Conservation (phyloP, 2,329 filamentous ascomycete genomes). For the Penicillium glabrum region DNA sequence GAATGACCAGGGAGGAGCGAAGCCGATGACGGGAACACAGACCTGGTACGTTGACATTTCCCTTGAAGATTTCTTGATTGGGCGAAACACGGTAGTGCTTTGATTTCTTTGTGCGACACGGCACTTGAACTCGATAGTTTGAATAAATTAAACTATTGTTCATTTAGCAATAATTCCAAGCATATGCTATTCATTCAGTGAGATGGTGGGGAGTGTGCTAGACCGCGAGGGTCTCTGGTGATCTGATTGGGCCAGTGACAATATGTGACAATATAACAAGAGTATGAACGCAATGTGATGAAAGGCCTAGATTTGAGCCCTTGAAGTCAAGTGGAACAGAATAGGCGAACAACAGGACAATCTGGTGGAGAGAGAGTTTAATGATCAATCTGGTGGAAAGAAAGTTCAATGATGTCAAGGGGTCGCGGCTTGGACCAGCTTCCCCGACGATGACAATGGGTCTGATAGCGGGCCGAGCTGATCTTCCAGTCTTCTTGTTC, state of each 20-base stretch:
- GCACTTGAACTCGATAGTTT: slow-evolving; percentile 7
- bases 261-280: not conserved
- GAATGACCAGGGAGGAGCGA: not conserved
- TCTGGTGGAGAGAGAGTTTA: not conserved
- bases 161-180: not conserved
- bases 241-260: not conserved
- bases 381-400: not conserved
- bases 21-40: not conserved
- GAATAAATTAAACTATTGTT: slow-evolving; percentile 10
- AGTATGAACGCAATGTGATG: not conserved
- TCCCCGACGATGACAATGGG: not conserved
- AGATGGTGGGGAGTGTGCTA: not conserved
- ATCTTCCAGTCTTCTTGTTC: not conserved
- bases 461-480: not conserved
- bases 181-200: not conserved
- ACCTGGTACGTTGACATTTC: not conserved
- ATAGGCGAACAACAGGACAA: not conserved
- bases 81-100: not conserved
- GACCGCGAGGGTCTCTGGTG: not conserved
- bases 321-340: not conserved
- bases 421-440: not conserved
- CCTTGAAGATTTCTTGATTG: slow-evolving; percentile 2
- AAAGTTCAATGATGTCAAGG: not conserved
- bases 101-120: slow-evolving; percentile 6
- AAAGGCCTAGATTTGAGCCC: not conserved